Percentiles rank a stretch among this genome's conserved stretches.
These are phyloP conservation scores for Aegilops longissima DNA, from an alignment of 176 grass and related monocot genomes.

Conservation along the genomic window DNA sequence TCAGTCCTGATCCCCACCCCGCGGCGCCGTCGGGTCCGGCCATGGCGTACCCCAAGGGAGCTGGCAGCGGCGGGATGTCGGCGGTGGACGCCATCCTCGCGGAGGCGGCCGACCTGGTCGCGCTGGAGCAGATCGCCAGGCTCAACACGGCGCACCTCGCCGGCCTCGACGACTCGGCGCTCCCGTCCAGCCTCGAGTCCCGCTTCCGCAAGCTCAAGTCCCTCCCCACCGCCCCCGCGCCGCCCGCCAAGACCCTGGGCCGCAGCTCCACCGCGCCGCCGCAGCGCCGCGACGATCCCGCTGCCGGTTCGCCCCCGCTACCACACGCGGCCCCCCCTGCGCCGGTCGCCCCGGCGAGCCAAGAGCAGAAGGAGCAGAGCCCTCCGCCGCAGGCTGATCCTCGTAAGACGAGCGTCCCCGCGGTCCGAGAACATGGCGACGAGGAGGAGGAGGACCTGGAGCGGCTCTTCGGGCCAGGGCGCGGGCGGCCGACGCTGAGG, in stretches of 20 bases:
- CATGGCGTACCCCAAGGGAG: slow-evolving; percentile 40
- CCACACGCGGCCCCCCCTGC: neutral
- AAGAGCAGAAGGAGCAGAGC: neutral
- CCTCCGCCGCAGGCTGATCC: neutral
- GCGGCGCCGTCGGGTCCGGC: neutral
- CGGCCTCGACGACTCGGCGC: slow-evolving; percentile 48
- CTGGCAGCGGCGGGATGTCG: slow-evolving; percentile 9
- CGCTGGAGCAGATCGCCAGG: slow-evolving; percentile 67
- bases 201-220: slow-evolving; percentile 95
- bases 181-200: slow-evolving; percentile 64
- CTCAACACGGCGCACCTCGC: slow-evolving; percentile 83
- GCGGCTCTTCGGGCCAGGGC: slow-evolving; percentile 33
- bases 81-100: slow-evolving; percentile 74
- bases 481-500: slow-evolving; percentile 32
- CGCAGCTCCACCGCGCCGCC: slow-evolving; percentile 39
- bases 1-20: neutral
- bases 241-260: neutral
- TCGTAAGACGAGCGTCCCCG: neutral
- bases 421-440: neutral
- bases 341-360: neutral
- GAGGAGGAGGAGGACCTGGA: slow-evolving; percentile 32
- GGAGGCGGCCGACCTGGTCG: slow-evolving; percentile 59
- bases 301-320: no score
- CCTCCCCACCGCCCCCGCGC: slow-evolving; percentile 30
- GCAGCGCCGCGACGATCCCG: neutral